These are phyloP conservation scores for Pouteria glomerata DNA, from an alignment of 148 eudicot species.

Conservation along the genomic window DNA sequence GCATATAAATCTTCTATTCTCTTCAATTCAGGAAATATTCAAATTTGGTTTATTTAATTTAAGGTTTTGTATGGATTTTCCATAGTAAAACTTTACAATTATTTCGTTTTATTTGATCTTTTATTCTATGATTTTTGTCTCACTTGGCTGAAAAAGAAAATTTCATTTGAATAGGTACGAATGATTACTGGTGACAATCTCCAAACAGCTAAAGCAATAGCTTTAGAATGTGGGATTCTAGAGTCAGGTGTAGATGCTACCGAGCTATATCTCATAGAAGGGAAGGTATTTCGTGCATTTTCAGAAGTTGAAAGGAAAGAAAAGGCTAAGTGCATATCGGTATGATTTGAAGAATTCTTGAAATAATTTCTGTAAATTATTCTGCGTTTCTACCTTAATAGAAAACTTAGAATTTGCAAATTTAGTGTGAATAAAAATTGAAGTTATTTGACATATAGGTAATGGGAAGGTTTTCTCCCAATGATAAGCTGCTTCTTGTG, in stretches of 20 bases:
- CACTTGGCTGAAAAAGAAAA: not conserved
- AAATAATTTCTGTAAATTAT: not conserved
- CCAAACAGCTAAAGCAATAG: conserved; percentile 93
- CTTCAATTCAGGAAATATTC: no score
- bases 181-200: conserved; percentile 98
- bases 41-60: no score
- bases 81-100: no score
- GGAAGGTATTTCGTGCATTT: conserved; percentile 64
- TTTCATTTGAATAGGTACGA: conserved; percentile 51
- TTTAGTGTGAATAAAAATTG: not conserved
- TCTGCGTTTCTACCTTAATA: not conserved
- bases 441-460: conserved; percentile 37
- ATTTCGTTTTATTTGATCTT: no score
- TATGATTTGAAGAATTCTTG: conserved; percentile 20
- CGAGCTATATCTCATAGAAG: conserved; percentile 81
- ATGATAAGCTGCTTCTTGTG: conserved; percentile 90
- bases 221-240: conserved; percentile 93
- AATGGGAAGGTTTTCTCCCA: conserved; percentile 98
- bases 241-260: conserved; percentile 69
- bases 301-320: conserved; percentile 56
- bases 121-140: no score
- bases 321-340: conserved; percentile 73
- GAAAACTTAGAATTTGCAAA: not conserved
- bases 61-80: no score
- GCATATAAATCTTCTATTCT: no score